Evolutionary conservation across 2,329 filamentous ascomycete genomes (phyloP).

Genomic region (Arthrobotrys conoides): DNA sequence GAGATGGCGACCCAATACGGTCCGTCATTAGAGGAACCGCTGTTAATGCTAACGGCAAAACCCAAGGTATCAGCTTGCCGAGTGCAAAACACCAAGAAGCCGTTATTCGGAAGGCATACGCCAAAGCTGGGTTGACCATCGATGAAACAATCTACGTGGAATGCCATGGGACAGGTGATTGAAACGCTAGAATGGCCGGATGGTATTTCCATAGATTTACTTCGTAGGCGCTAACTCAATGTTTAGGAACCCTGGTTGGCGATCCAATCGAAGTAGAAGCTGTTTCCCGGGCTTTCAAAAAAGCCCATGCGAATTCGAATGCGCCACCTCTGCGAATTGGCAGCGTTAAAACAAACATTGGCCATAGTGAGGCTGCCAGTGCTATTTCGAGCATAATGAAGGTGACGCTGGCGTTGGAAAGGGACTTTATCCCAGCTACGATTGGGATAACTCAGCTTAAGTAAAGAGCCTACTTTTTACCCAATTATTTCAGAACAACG

Average conservation of each 20-base stretch:
- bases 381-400: not conserved
- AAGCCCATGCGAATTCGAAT: no score
- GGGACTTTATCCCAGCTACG: not conserved
- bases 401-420: not conserved
- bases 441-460: no score
- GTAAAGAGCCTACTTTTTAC: no score
- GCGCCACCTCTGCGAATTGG: not conserved
- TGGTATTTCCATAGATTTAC: no score
- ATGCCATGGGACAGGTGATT: slow-evolving; percentile 75
- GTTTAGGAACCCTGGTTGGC: slow-evolving; percentile 65
- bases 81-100: slow-evolving; percentile 68
- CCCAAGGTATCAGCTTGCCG: slow-evolving; percentile 73
- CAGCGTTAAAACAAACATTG: not conserved
- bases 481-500: no score
- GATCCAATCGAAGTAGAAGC: no score
- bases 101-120: slow-evolving; percentile 70
- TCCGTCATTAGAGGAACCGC: slow-evolving; percentile 72
- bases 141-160: slow-evolving; percentile 68
- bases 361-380: not conserved
- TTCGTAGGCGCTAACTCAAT: no score
- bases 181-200: no score
- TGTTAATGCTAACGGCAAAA: slow-evolving; percentile 73
- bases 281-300: no score
- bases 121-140: slow-evolving; percentile 65
- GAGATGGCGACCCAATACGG: slow-evolving; percentile 73